These are phyloP conservation scores for Strobilomyces dryophilus DNA, from an alignment of 768 basidiomycete genomes.

Conservation along the genomic window DNA sequence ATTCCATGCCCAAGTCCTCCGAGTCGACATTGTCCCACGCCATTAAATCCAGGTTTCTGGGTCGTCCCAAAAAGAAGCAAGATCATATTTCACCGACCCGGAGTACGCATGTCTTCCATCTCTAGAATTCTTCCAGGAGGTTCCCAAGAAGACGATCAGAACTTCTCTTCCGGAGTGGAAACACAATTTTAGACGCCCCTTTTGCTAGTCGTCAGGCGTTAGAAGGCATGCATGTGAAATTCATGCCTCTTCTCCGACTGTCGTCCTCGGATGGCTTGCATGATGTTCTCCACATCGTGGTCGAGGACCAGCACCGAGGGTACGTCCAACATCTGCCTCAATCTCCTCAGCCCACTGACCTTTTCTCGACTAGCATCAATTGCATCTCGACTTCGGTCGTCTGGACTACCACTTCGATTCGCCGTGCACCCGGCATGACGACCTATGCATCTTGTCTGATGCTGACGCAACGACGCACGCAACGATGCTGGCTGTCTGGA, in stretches of 20 bases:
- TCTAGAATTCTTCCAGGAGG: background rate
- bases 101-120: background rate
- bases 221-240: background rate
- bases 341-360: background rate
- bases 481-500: no score
- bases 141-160: background rate
- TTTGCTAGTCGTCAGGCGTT: background rate
- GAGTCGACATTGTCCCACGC: no score
- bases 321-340: background rate
- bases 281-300: background rate
- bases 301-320: background rate
- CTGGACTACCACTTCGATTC: no score
- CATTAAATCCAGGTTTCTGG: no score
- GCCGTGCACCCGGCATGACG: no score
- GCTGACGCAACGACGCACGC: no score
- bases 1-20: no score
- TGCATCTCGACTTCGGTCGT: background rate
- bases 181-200: background rate
- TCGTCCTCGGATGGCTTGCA: background rate
- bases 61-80: no score
- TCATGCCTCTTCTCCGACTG: background rate
- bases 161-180: background rate
- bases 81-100: no score
- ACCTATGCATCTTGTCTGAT: no score
- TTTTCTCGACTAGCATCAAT: background rate